phyloP scores from a whole-genome alignment of 1,284 basidiomycete genomes.

The Trametes hirsuta region DNA sequence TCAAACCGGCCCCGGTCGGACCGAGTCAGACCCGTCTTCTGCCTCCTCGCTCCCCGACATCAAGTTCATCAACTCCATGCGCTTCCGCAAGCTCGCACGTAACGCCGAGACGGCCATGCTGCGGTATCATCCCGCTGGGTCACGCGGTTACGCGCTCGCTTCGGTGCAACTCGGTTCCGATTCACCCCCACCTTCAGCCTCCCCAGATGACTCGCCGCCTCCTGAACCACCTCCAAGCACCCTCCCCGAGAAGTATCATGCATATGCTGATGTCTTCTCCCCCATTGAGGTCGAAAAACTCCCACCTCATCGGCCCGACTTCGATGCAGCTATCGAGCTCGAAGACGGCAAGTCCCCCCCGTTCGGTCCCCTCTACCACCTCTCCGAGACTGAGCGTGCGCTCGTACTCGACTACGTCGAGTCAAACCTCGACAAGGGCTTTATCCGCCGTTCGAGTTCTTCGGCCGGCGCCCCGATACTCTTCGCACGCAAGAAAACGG shows the following conservation, averaged over 20 bases:
- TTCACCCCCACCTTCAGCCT: neutral
- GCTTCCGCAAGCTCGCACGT: conserved; percentile 4
- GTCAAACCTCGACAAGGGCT: conserved; percentile 40
- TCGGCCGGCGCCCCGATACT: conserved; percentile 43
- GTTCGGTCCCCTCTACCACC: conserved; percentile 25
- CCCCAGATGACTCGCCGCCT: neutral
- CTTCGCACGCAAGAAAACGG: conserved; percentile 49
- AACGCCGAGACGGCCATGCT: neutral
- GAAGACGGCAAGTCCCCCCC: conserved; percentile 13
- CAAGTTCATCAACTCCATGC: conserved; percentile 4
- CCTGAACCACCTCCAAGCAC: neutral
- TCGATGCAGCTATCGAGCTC: conserved; percentile 14
- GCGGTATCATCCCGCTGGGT: conserved; percentile 1
- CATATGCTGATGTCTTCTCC: conserved; percentile 8
- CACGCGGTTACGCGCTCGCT: neutral
- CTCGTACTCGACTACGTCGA: conserved; percentile 37
- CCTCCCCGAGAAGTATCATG: conserved; percentile 9
- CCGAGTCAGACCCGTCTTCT: neutral
- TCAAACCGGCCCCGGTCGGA: too few relatives aligned
- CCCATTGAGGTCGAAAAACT: conserved; percentile 5
- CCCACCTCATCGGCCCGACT: conserved; percentile 5
- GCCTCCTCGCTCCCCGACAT: neutral
- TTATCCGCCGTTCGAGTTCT: conserved; percentile 40
- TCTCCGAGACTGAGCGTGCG: conserved; percentile 28
- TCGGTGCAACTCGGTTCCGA: neutral